Evolutionary conservation across 805 yeast species (phyloP).

Genomic region (Wickerhamiella azymoides): DNA sequence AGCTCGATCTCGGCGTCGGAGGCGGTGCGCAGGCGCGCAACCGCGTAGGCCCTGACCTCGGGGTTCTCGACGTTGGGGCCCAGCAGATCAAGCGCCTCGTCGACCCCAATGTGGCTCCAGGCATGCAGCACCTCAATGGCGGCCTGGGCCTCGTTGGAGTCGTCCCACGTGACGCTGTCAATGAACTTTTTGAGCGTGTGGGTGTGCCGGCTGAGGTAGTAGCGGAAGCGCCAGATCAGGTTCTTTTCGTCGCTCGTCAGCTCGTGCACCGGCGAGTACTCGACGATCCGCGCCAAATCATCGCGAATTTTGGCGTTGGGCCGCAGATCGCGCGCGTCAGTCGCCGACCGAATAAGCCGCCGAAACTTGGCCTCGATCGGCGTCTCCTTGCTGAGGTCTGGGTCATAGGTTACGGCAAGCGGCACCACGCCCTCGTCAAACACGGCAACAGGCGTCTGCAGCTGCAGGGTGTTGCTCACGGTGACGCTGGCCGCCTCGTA

Average conservation of each 20-base stretch:
- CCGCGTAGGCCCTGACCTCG: slow-evolving; percentile 75
- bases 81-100: slow-evolving; percentile 72
- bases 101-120: slow-evolving; percentile 67
- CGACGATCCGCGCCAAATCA: slow-evolving; percentile 52
- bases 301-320: slow-evolving; percentile 77
- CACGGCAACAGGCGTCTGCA: slow-evolving; percentile 18
- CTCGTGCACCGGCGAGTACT: slow-evolving; percentile 72
- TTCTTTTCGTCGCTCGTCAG: slow-evolving; percentile 73
- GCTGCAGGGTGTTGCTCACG: slow-evolving; percentile 19
- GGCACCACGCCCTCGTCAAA: slow-evolving; percentile 10
- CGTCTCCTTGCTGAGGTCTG: slow-evolving; percentile 53
- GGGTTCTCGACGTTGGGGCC: slow-evolving; percentile 65
- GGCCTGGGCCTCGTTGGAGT: slow-evolving; percentile 64
- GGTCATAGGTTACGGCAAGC: slow-evolving; percentile 39
- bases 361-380: slow-evolving; percentile 84
- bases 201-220: slow-evolving; percentile 56
- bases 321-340: slow-evolving; percentile 70
- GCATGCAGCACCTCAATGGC: slow-evolving; percentile 57
- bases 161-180: slow-evolving; percentile 80
- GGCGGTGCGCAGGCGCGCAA: slow-evolving; percentile 64
- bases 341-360: slow-evolving; percentile 57
- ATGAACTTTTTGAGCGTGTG: slow-evolving; percentile 66
- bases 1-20: slow-evolving; percentile 66
- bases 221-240: slow-evolving; percentile 80
- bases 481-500: slow-evolving; percentile 23